phyloP scores from a whole-genome alignment of 2,329 filamentous ascomycete species.

The Neoscytalidium dimidiatum region DNA sequence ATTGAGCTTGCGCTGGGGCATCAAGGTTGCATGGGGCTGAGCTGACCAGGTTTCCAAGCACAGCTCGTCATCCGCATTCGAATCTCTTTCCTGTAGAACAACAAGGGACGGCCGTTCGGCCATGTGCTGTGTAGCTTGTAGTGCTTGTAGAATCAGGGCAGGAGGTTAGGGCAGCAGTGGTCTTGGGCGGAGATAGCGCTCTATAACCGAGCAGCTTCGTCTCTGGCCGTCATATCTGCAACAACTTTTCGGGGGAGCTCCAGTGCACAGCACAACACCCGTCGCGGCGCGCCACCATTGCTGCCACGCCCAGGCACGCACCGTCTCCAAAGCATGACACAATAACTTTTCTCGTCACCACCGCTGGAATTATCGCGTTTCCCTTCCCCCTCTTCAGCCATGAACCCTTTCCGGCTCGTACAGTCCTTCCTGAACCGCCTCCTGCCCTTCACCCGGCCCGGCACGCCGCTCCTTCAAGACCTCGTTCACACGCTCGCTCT shows the following conservation, averaged over 20 bases:
- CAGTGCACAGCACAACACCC: neutral
- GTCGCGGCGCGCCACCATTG: neutral
- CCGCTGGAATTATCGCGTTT: neutral
- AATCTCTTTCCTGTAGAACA: neutral
- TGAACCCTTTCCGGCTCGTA: constrained; percentile 12
- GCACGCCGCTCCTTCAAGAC: constrained; percentile 50
- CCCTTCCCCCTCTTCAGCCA: neutral
- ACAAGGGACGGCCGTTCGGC: no score
- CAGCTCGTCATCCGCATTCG: neutral
- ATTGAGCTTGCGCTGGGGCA: neutral
- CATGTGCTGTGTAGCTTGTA: neutral
- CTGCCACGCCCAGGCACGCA: neutral
- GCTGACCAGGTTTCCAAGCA: neutral
- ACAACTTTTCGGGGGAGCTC: constrained; percentile 3
- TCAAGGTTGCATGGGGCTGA: neutral
- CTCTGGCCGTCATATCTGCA: neutral
- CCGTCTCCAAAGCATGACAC: neutral
- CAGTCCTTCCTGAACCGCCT: constrained; percentile 40
- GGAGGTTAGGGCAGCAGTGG: neutral
- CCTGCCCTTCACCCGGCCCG: constrained; percentile 50
- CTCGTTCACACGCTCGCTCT: constrained; percentile 47
- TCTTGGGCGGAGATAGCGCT: neutral
- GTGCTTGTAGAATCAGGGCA: neutral
- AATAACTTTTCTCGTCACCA: neutral
- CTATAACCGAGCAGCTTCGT: neutral